A percentile compares a stretch with the other conserved stretches of the same genome.
phyloP scores from a whole-genome alignment of 495 filamentous ascomycete genomes.

The Aspergillus ellipticus region DNA sequence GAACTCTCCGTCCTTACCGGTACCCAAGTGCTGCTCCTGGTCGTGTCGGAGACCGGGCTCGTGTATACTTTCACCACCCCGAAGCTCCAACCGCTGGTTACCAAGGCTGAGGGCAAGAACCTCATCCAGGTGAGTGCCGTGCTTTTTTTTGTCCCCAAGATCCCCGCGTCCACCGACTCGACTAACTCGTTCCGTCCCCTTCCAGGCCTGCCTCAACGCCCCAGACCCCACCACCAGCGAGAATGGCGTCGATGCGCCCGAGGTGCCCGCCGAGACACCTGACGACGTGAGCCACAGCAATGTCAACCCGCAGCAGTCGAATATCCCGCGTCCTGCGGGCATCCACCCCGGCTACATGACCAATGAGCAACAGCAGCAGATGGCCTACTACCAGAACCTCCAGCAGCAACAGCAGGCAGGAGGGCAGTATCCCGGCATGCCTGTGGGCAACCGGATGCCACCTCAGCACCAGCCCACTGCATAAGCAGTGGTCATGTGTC shows the following conservation, averaged over 20 bases:
- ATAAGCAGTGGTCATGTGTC: slow-evolving; percentile 49
- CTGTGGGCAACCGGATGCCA: slow-evolving; percentile 53
- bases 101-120: slow-evolving; percentile 99
- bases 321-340: slow-evolving; percentile 46
- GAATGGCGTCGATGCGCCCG: slow-evolving; percentile 76
- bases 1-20: slow-evolving; percentile 96
- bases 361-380: slow-evolving; percentile 55
- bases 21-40: slow-evolving; percentile 94
- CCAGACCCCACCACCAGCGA: slow-evolving; percentile 89
- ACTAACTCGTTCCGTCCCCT: slow-evolving; percentile 2
- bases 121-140: slow-evolving; percentile 79
- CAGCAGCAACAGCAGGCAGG: slow-evolving; percentile 54
- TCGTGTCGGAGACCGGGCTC: slow-evolving; percentile 96
- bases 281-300: slow-evolving; percentile 53
- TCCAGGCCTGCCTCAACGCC: slow-evolving; percentile 90
- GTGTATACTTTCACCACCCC: slow-evolving; percentile 99
- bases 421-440: slow-evolving; percentile 55
- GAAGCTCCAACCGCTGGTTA: slow-evolving; percentile 97
- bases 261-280: slow-evolving; percentile 54
- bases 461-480: slow-evolving; percentile 51
- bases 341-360: slow-evolving; percentile 54
- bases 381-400: slow-evolving; percentile 56
- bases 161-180: neutral
- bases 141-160: neutral
- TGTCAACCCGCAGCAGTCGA: slow-evolving; percentile 49